Conservation (phyloP, 208 protist species). For the Angomonas deanei region DNA sequence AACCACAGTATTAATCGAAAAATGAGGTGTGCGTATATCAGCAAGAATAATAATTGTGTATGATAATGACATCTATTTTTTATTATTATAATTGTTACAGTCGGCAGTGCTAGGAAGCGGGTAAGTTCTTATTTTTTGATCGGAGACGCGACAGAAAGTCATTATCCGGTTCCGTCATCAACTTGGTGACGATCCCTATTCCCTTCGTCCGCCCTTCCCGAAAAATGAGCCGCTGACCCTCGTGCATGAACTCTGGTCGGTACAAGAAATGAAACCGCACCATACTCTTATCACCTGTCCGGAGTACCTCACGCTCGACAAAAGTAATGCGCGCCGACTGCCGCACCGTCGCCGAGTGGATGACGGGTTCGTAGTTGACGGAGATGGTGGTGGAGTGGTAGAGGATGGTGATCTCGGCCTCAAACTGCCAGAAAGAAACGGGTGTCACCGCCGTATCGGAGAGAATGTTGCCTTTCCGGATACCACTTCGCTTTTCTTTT, state of each 20-base stretch:
- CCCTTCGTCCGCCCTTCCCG: slow-evolving; percentile 93
- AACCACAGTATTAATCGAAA: slow-evolving; percentile 1
- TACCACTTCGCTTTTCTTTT: slow-evolving; percentile 90
- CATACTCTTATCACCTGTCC: slow-evolving; percentile 92
- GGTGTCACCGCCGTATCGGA: slow-evolving; percentile 42
- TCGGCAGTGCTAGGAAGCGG: no score
- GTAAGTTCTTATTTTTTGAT: not conserved
- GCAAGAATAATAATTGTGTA: not conserved
- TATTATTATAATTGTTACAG: no score
- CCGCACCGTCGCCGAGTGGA: slow-evolving; percentile 92
- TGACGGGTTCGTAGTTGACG: slow-evolving; percentile 95
- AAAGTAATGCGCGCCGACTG: slow-evolving; percentile 85
- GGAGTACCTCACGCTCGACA: slow-evolving; percentile 86
- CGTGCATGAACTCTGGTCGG: slow-evolving; percentile 91
- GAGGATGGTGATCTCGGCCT: slow-evolving; percentile 95
- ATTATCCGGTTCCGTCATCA: slow-evolving; percentile 48
- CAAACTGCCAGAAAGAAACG: slow-evolving; percentile 92
- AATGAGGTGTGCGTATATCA: not conserved
- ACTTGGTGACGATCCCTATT: slow-evolving; percentile 80
- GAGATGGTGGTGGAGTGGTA: slow-evolving; percentile 98
- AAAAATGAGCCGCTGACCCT: slow-evolving; percentile 90
- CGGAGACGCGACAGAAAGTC: slow-evolving; percentile 15
- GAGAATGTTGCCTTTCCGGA: slow-evolving; percentile 95
- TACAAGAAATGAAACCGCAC: slow-evolving; percentile 94
- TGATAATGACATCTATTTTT: no score